Conservation (phyloP, 768 basidiomycete genomes). For the Boletus fagicola region DNA sequence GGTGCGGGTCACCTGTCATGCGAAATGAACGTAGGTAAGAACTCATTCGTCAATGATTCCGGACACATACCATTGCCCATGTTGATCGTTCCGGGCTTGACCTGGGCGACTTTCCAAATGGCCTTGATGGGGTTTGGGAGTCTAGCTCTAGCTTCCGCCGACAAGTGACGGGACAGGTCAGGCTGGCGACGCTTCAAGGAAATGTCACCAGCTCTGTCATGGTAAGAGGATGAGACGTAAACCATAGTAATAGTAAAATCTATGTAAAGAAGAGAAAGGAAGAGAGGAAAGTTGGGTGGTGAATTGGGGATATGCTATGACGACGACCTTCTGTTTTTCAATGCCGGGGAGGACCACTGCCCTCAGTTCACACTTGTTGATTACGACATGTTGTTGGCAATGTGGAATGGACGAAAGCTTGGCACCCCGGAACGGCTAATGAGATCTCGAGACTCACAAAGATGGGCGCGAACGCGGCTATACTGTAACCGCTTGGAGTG, state of each 20-base stretch:
- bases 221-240: conserved; percentile 18
- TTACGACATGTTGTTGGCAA: conserved; percentile 9
- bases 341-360: conserved; percentile 9
- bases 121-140: conserved; percentile 38
- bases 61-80: conserved; percentile 34
- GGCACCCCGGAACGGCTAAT: neutral
- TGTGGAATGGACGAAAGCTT: neutral
- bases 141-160: conserved; percentile 33
- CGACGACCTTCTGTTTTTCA: conserved; percentile 9
- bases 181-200: conserved; percentile 28
- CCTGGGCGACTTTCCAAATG: conserved; percentile 37
- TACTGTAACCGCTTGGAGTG: neutral
- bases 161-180: conserved; percentile 35
- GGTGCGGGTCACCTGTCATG: conserved; percentile 34
- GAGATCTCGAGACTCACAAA: neutral
- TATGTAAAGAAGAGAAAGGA: neutral
- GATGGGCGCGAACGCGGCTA: neutral
- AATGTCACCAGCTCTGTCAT: conserved; percentile 11
- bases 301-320: neutral
- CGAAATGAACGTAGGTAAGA: conserved; percentile 1
- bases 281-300: no score
- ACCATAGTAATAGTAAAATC: conserved; percentile 22
- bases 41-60: neutral
- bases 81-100: conserved; percentile 36
- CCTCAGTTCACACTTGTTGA: neutral